phyloP scores from a whole-genome alignment of 345 rosid species.

The Linum trigynum region DNA sequence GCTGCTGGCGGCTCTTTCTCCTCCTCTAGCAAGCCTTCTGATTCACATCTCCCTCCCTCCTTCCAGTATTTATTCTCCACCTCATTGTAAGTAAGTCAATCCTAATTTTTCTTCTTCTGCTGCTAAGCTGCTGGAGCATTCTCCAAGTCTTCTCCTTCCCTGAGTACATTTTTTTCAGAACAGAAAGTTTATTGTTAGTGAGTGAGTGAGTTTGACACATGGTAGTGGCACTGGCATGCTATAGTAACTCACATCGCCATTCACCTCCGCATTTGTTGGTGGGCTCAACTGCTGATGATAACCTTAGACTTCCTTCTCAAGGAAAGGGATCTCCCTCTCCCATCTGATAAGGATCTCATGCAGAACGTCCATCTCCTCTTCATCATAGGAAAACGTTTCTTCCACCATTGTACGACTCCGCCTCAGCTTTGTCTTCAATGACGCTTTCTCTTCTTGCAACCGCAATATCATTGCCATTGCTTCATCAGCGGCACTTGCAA shows the following conservation, averaged over 20 bases:
- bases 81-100: too few relatives aligned
- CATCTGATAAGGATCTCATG: constrained; percentile 22
- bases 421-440: constrained; percentile 21
- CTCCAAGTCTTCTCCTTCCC: too few relatives aligned
- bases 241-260: constrained; percentile 8
- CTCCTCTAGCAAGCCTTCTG: too few relatives aligned
- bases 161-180: too few relatives aligned
- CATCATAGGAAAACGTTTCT: constrained; percentile 23
- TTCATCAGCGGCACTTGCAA: constrained; percentile 24
- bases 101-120: too few relatives aligned
- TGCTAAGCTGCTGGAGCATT: too few relatives aligned
- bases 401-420: constrained; percentile 23
- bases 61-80: too few relatives aligned
- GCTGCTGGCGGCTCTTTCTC: too few relatives aligned
- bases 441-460: constrained; percentile 27
- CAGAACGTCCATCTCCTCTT: constrained; percentile 26
- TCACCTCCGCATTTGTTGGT: constrained; percentile 6
- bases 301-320: constrained; percentile 20
- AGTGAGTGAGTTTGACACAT: too few relatives aligned
- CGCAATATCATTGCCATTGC: constrained; percentile 29
- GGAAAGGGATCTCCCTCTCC: constrained; percentile 25
- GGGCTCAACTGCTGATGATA: constrained; percentile 11
- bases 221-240: neutral
- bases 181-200: too few relatives aligned
- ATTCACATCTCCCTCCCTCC: too few relatives aligned